A percentile compares a stretch with the other conserved stretches of the same genome.
Evolutionary conservation across 2,329 filamentous ascomycete genomes (phyloP).

Genomic region (Monascus ruber): DNA sequence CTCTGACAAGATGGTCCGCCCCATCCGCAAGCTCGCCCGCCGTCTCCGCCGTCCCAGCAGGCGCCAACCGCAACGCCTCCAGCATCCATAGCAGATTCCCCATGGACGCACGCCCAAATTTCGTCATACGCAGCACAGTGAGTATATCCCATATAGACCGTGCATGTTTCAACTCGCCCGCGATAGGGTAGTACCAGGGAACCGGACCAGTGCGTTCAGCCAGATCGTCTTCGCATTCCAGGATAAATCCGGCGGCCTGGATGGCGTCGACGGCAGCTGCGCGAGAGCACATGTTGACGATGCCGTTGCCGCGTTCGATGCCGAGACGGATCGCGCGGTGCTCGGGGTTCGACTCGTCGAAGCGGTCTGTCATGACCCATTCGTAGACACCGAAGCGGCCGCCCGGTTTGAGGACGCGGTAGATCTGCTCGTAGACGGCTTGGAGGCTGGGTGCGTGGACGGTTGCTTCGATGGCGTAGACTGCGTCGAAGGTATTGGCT

Average conservation of each 20-base stretch:
- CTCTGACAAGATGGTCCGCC: constrained; percentile 69
- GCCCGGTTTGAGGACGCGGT: constrained; percentile 81
- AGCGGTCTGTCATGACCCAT: constrained; percentile 90
- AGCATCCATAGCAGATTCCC: constrained; percentile 62
- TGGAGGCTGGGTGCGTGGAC: constrained; percentile 78
- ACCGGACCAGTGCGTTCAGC: constrained; percentile 59
- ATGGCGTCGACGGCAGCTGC: constrained; percentile 70
- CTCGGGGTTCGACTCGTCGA: constrained; percentile 69
- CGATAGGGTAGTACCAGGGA: constrained; percentile 83
- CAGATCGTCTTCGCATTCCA: constrained; percentile 70
- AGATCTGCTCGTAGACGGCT: constrained; percentile 82
- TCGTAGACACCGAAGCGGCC: constrained; percentile 91
- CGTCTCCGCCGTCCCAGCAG: constrained; percentile 77
- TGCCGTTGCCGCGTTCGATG: constrained; percentile 85
- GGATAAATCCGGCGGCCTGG: constrained; percentile 68
- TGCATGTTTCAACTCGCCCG: constrained; percentile 68
- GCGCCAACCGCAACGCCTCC: constrained; percentile 61
- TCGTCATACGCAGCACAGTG: constrained; percentile 73
- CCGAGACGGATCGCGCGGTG: constrained; percentile 79
- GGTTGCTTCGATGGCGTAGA: constrained; percentile 90
- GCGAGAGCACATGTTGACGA: constrained; percentile 84
- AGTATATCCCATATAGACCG: constrained; percentile 62
- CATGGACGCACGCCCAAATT: constrained; percentile 56
- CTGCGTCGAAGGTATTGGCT: constrained; percentile 76
- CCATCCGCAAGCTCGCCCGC: constrained; percentile 69